Conservation (phyloP, 257 asterid genomes). For the Primulina eburnea region DNA sequence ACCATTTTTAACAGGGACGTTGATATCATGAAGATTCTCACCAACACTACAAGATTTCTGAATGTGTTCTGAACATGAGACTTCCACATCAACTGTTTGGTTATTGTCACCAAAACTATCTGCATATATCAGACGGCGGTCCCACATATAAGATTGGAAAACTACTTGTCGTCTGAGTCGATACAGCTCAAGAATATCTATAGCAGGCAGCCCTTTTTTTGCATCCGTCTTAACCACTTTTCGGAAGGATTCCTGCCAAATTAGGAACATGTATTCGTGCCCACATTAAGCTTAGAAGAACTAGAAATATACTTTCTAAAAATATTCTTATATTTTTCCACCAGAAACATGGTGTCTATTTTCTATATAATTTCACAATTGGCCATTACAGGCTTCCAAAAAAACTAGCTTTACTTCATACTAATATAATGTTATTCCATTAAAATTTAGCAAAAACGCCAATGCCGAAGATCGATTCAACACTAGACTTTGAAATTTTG, state of each 20-base stretch:
- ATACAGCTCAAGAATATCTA: slow-evolving; percentile 84
- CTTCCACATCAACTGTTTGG: slow-evolving; percentile 32
- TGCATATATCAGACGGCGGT: slow-evolving; percentile 66
- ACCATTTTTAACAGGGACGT: slow-evolving; percentile 29
- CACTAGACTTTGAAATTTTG: background rate
- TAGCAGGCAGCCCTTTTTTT: slow-evolving; percentile 53
- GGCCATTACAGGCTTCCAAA: background rate
- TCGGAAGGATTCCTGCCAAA: slow-evolving; percentile 62
- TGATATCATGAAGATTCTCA: slow-evolving; percentile 33
- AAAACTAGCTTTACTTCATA: slow-evolving; percentile 3
- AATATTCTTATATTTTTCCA: background rate
- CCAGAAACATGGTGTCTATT: background rate
- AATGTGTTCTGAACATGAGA: slow-evolving; percentile 34
- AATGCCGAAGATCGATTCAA: background rate
- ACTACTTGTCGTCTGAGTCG: slow-evolving; percentile 67
- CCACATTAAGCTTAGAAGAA: background rate
- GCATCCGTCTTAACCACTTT: slow-evolving; percentile 52
- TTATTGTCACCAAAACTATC: slow-evolving; percentile 43
- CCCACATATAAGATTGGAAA: slow-evolving; percentile 87
- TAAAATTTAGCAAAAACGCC: background rate
- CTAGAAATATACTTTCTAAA: slow-evolving; percentile 6
- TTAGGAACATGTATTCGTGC: slow-evolving; percentile 29
- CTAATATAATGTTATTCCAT: background rate
- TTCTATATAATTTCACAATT: background rate
- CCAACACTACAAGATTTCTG: slow-evolving; percentile 35